Conservation (phyloP, 345 rosid genomes). For the Ceriops decandra region DNA sequence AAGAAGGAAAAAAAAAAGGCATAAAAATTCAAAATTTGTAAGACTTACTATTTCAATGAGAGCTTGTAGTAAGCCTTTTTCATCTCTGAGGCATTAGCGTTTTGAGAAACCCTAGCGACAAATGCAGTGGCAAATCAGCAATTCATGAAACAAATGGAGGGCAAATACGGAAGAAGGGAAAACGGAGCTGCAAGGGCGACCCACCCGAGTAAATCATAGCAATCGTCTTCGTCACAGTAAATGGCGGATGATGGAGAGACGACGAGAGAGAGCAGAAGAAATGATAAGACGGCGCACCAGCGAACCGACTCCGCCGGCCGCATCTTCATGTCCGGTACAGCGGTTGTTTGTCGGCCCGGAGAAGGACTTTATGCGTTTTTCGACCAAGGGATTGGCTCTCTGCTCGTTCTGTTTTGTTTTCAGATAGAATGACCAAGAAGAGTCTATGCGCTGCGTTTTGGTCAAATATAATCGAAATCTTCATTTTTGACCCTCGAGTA, state of each 20-base stretch:
- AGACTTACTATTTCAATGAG: slow-evolving; percentile 70
- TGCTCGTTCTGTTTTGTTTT: no score
- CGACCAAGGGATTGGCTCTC: not conserved
- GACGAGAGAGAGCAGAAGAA: slow-evolving; percentile 37
- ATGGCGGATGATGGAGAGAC: slow-evolving; percentile 59
- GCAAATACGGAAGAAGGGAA: not conserved
- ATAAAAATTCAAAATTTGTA: not conserved
- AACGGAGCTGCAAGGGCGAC: slow-evolving; percentile 17
- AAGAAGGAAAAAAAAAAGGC: not conserved
- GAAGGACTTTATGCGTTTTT: not conserved
- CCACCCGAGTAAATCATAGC: slow-evolving; percentile 88
- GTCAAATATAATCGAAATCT: no score
- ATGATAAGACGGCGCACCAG: slow-evolving; percentile 39
- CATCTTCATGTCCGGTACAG: slow-evolving; percentile 1
- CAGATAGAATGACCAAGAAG: no score
- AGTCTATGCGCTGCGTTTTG: no score
- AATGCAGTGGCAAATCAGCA: not conserved
- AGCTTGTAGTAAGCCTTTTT: slow-evolving; percentile 95
- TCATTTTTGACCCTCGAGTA: no score
- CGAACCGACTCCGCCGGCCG: slow-evolving; percentile 60
- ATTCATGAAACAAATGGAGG: not conserved
- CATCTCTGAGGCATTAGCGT: slow-evolving; percentile 83
- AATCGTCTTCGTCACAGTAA: slow-evolving; percentile 96
- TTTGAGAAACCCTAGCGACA: slow-evolving; percentile 60
- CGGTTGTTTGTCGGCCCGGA: not conserved